Evolutionary conservation across 106 monocot species (phyloP).

Genomic region (Chionographis japonica): DNA sequence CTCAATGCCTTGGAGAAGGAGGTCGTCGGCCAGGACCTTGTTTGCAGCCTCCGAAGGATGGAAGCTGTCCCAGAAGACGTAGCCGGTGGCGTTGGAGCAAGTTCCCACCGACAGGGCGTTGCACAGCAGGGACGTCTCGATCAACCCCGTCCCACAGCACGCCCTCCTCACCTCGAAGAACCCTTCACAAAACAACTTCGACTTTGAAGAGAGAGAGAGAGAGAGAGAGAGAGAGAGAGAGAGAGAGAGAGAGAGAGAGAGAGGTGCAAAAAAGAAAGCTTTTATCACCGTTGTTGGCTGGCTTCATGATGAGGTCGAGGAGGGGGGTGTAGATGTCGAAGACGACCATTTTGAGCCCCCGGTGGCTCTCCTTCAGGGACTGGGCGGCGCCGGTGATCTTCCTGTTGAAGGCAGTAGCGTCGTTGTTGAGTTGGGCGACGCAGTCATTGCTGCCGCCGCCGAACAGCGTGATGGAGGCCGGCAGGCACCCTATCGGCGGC

Average conservation of each 20-base stretch:
- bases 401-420: conserved; percentile 23
- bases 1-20: conserved; percentile 69
- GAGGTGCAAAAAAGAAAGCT: neutral
- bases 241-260: too few relatives aligned
- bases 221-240: too few relatives aligned
- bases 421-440: conserved; percentile 21
- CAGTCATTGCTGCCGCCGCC: conserved; percentile 18
- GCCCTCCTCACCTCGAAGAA: conserved; percentile 79
- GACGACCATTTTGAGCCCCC: conserved; percentile 25
- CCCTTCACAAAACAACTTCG: conserved; percentile 20
- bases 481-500: conserved; percentile 37
- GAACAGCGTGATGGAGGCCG: conserved; percentile 32
- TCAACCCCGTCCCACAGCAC: conserved; percentile 87
- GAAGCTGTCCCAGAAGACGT: conserved; percentile 94
- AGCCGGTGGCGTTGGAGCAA: conserved; percentile 77
- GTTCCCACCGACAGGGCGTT: conserved; percentile 64
- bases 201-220: too few relatives aligned
- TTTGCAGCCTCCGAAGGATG: conserved; percentile 87
- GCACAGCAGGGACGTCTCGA: conserved; percentile 87
- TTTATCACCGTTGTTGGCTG: conserved; percentile 16
- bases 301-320: conserved; percentile 19
- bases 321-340: conserved; percentile 32
- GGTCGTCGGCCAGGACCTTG: conserved; percentile 47
- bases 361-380: conserved; percentile 9
- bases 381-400: conserved; percentile 13